phyloP scores from a whole-genome alignment of 2,329 filamentous ascomycete species.

The Exophiala aquamarina region DNA sequence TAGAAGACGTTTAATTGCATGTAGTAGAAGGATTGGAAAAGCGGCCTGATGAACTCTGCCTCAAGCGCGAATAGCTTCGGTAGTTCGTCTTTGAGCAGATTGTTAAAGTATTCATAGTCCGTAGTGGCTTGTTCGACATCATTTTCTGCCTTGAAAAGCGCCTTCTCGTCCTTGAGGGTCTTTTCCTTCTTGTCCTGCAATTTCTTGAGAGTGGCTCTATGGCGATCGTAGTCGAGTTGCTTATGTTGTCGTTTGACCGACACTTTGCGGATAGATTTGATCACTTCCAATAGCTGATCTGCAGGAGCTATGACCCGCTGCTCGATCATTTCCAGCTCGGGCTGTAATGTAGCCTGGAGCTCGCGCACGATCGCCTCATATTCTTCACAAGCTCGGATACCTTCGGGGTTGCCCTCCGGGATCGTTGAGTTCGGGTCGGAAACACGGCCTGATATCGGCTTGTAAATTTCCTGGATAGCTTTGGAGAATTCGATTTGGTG shows the following conservation, averaged over 20 bases:
- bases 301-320: constrained; percentile 85
- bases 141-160: constrained; percentile 90
- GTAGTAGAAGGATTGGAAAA: constrained; percentile 99
- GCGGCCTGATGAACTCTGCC: constrained; percentile 88
- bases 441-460: constrained; percentile 92
- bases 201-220: constrained; percentile 81
- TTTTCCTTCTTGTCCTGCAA: constrained; percentile 98
- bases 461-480: constrained; percentile 94
- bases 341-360: constrained; percentile 80
- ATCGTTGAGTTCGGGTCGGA: constrained; percentile 86
- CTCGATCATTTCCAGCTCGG: constrained; percentile 98
- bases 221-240: constrained; percentile 92
- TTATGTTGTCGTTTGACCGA: constrained; percentile 92
- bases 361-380: constrained; percentile 91
- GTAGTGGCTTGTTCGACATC: constrained; percentile 89
- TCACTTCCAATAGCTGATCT: constrained; percentile 88
- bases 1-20: constrained; percentile 99
- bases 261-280: constrained; percentile 92
- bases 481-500: constrained; percentile 99
- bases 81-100: constrained; percentile 91
- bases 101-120: constrained; percentile 98
- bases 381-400: constrained; percentile 92
- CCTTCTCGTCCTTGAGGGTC: constrained; percentile 93
- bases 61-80: constrained; percentile 89
- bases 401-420: constrained; percentile 84